Evolutionary conservation across 495 filamentous ascomycete genomes (phyloP).

Genomic region (Penicillium flavigenum): DNA sequence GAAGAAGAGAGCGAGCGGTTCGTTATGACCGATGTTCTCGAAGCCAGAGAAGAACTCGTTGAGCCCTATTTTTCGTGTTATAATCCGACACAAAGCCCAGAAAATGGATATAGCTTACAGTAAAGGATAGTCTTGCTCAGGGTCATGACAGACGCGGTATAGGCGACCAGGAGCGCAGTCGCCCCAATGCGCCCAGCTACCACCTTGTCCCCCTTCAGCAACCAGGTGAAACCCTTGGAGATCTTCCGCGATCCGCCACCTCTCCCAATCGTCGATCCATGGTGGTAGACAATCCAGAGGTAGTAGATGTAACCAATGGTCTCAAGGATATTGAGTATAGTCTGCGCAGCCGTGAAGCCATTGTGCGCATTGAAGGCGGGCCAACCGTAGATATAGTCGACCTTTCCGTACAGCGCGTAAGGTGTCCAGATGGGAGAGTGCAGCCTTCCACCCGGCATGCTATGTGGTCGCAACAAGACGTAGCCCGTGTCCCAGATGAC

Average conservation of each 20-base stretch:
- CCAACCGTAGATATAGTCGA: constrained; percentile 86
- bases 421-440: constrained; percentile 76
- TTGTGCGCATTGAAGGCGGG: constrained; percentile 68
- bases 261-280: constrained; percentile 40
- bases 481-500: constrained; percentile 84
- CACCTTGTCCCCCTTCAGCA: constrained; percentile 49
- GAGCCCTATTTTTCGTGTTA: constrained; percentile 52
- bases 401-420: constrained; percentile 75
- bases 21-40: constrained; percentile 77
- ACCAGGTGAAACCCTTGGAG: constrained; percentile 38
- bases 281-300: constrained; percentile 55
- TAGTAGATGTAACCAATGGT: constrained; percentile 69
- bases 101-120: constrained; percentile 52
- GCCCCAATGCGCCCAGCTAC: constrained; percentile 60
- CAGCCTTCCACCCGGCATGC: constrained; percentile 74
- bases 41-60: constrained; percentile 78
- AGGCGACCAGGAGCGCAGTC: constrained; percentile 65
- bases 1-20: constrained; percentile 52
- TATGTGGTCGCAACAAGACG: constrained; percentile 76
- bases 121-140: constrained; percentile 86
- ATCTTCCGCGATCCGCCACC: constrained; percentile 36
- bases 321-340: constrained; percentile 71
- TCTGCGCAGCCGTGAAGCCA: constrained; percentile 82
- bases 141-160: constrained; percentile 73
- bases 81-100: not conserved